Evolutionary conservation across 2,329 filamentous ascomycete genomes (phyloP).

Genomic region (Colletotrichum nymphaeae): DNA sequence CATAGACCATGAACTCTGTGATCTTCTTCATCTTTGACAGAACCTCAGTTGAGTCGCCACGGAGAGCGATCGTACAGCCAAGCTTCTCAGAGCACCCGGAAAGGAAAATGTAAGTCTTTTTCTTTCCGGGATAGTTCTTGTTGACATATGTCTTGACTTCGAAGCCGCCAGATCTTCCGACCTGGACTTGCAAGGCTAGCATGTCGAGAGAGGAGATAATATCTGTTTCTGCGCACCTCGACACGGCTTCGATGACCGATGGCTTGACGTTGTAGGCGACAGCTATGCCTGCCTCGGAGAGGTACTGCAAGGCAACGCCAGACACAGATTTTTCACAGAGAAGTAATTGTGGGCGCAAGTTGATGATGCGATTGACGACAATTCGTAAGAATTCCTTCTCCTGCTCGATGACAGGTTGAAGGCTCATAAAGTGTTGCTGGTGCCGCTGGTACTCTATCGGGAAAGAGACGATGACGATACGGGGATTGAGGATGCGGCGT

Average conservation of each 20-base stretch:
- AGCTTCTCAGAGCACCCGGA: slow-evolving; percentile 90
- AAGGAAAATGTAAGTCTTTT: slow-evolving; percentile 96
- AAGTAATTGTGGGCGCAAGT: slow-evolving; percentile 84
- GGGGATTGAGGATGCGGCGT: slow-evolving; percentile 82
- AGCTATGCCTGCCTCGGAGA: slow-evolving; percentile 89
- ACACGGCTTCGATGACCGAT: slow-evolving; percentile 94
- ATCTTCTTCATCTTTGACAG: slow-evolving; percentile 89
- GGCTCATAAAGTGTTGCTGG: slow-evolving; percentile 92
- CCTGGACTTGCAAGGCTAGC: slow-evolving; percentile 79
- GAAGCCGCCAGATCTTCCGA: slow-evolving; percentile 86
- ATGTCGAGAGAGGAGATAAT: slow-evolving; percentile 97
- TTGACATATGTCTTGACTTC: slow-evolving; percentile 97
- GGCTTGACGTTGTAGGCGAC: slow-evolving; percentile 97
- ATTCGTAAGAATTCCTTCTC: slow-evolving; percentile 94
- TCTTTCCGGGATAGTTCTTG: slow-evolving; percentile 76
- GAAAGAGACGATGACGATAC: slow-evolving; percentile 93
- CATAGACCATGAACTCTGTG: slow-evolving; percentile 98
- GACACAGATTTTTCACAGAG: slow-evolving; percentile 95
- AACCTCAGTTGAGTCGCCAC: slow-evolving; percentile 79
- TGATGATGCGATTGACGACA: slow-evolving; percentile 90
- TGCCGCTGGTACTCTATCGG: slow-evolving; percentile 96
- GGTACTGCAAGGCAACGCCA: slow-evolving; percentile 87
- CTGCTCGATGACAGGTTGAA: slow-evolving; percentile 96
- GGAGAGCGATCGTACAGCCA: slow-evolving; percentile 92
- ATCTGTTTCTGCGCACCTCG: slow-evolving; percentile 89